These are phyloP conservation scores for Tylopilus sp. DNA, from an alignment of 768 basidiomycete genomes.

Conservation along the genomic window DNA sequence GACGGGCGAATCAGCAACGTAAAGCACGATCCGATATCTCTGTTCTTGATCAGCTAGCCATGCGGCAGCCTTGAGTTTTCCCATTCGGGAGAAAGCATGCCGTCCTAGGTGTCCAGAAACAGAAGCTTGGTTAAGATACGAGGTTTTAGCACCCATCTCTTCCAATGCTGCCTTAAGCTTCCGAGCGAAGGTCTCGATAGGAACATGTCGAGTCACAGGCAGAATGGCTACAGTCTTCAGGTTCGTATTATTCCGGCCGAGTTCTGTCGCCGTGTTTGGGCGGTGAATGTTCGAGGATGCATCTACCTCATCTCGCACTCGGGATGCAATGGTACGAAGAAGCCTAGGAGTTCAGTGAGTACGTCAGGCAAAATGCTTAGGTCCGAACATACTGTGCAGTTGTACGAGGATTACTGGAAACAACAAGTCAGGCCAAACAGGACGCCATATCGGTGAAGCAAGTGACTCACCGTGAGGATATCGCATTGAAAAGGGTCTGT, in stretches of 20 bases:
- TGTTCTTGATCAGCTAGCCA: constrained; percentile 98
- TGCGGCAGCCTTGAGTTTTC: constrained; percentile 86
- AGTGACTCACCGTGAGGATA: constrained; percentile 67
- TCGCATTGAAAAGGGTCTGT: constrained; percentile 95
- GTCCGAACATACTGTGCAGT: constrained; percentile 64
- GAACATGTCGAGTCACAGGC: constrained; percentile 83
- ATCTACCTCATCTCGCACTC: constrained; percentile 83
- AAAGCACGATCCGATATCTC: constrained; percentile 88
- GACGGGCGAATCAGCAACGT: constrained; percentile 94
- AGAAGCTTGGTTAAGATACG: constrained; percentile 90
- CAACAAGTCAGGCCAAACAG: neutral
- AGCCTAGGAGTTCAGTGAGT: constrained; percentile 42
- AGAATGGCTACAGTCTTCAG: constrained; percentile 93
- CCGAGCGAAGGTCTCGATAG: constrained; percentile 84
- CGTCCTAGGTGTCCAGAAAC: constrained; percentile 89
- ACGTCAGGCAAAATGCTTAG: neutral
- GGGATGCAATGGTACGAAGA: constrained; percentile 85
- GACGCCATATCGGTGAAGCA: neutral
- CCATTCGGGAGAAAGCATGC: constrained; percentile 95
- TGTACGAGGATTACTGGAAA: constrained; percentile 70
- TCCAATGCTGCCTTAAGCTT: constrained; percentile 88
- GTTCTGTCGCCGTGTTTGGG: constrained; percentile 52
- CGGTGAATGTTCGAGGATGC: constrained; percentile 50
- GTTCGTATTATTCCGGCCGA: constrained; percentile 79
- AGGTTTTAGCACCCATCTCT: constrained; percentile 89